A percentile compares a stretch with the other conserved stretches of the same genome.
Evolutionary conservation across 345 rosid species (phyloP).

Genomic region (Noccaea bulbosa): DNA sequence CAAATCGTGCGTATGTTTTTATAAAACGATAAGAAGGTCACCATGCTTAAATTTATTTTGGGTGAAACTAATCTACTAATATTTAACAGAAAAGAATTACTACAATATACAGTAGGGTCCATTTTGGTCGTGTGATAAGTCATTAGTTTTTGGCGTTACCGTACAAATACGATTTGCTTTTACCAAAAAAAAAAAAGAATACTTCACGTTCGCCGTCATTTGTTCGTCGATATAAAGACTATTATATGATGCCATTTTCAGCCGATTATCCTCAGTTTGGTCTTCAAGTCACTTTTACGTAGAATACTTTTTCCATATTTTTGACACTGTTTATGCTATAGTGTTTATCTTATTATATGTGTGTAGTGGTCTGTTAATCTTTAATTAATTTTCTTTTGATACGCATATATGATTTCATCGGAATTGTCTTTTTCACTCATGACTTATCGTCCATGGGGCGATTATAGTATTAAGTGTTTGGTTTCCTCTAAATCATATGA

Average conservation of each 20-base stretch:
- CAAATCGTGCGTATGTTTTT: slow-evolving; percentile 34
- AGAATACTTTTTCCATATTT: not conserved
- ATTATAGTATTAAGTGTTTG: slow-evolving; percentile 38
- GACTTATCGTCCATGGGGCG: slow-evolving; percentile 22
- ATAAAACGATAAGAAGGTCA: slow-evolving; percentile 33
- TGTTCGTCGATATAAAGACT: slow-evolving; percentile 24
- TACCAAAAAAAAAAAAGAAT: not conserved
- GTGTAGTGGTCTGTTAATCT: not conserved
- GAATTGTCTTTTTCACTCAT: slow-evolving; percentile 31
- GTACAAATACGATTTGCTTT: slow-evolving; percentile 34
- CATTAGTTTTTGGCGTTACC: slow-evolving; percentile 26
- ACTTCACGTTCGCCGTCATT: slow-evolving; percentile 41
- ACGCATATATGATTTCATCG: slow-evolving; percentile 16
- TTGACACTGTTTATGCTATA: not conserved
- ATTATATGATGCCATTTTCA: slow-evolving; percentile 29
- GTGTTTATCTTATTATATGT: slow-evolving; percentile 16
- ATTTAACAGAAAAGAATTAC: slow-evolving; percentile 16
- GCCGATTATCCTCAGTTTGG: slow-evolving; percentile 22
- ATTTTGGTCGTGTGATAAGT: slow-evolving; percentile 36
- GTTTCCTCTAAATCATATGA: slow-evolving; percentile 27
- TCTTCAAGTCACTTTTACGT: slow-evolving; percentile 39
- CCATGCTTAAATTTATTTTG: slow-evolving; percentile 24
- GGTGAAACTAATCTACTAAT: slow-evolving; percentile 16
- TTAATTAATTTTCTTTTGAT: not conserved
- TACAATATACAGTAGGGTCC: slow-evolving; percentile 13